phyloP scores from a whole-genome alignment of 1,284 basidiomycete genomes.

The Flammula alnicola region DNA sequence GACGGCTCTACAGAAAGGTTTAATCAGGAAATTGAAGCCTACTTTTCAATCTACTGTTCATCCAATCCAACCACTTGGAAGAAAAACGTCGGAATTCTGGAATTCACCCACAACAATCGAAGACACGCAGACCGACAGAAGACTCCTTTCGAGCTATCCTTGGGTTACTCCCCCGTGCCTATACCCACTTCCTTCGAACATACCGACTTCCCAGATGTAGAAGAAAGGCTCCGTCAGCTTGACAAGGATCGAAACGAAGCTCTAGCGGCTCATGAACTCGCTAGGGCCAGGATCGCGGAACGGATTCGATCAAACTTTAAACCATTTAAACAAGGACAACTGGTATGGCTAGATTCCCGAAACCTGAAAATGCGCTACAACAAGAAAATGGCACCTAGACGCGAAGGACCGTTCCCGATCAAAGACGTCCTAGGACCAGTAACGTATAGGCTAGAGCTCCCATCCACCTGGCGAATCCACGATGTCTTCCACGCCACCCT shows the following conservation, averaged over 20 bases:
- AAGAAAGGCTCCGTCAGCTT: slow-evolving; percentile 13
- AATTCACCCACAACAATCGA: slow-evolving; percentile 25
- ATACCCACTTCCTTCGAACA: slow-evolving; percentile 13
- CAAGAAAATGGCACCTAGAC: too few species aligned
- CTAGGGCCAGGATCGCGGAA: slow-evolving; percentile 17
- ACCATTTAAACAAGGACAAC: too few species aligned
- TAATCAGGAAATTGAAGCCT: slow-evolving; percentile 37
- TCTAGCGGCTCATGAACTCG: slow-evolving; percentile 20
- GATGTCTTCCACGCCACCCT: too few species aligned
- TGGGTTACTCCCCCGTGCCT: slow-evolving; percentile 10
- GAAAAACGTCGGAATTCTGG: not conserved
- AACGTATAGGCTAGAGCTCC: too few species aligned
- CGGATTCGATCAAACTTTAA: slow-evolving; percentile 3
- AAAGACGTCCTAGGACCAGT: too few species aligned
- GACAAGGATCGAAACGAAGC: slow-evolving; percentile 17
- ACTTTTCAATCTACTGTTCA: slow-evolving; percentile 25
- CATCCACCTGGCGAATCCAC: too few species aligned
- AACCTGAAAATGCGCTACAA: too few species aligned
- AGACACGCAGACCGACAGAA: slow-evolving; percentile 14
- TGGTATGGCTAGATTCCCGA: too few species aligned
- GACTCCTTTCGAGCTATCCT: slow-evolving; percentile 20
- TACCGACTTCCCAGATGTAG: slow-evolving; percentile 9
- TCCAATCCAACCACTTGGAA: slow-evolving; percentile 17
- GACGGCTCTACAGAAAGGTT: slow-evolving; percentile 38
- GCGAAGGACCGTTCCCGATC: too few species aligned